Evolutionary conservation across 2,329 filamentous ascomycete genomes (phyloP), one percentile per base, ranked within the genome.

Genomic region (Ophiostoma sp.): DNA sequence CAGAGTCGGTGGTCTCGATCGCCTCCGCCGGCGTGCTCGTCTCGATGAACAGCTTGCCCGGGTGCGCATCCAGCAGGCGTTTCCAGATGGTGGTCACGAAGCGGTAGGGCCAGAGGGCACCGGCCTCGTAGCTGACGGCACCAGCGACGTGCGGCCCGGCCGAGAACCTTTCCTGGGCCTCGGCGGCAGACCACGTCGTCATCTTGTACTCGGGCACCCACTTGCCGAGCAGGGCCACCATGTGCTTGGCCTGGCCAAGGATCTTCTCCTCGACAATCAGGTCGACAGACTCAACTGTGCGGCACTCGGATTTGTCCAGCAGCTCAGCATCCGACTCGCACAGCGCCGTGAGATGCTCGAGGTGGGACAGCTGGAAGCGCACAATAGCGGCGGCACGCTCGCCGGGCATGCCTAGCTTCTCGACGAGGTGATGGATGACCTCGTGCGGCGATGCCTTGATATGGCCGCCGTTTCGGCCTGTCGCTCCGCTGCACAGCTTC

Each of bases 391-490:
- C 77, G 5, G 84, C 84, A 20, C 77, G 74, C 33, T 80, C 78
- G 0, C 74, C 74, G 0, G 80, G 79, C 27, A 71, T 15, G 23
- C 67, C 62, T 3, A 81, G 67, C 8, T 68, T 74, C 4, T 67
- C 67, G 41, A 77, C 77, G 4, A 82, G 75, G 3, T 71, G 71
- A 2, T 76, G 74, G 68, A 83, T 84, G 62, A 80, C 76, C 68
- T 81, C 79, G 71, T 84, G 80, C 2, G 83, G 80, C 3, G 77
- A 76, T 35, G 78, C 76, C 75, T 85, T 84, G 71, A 85, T 80
- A 74, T 84, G 83, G 0, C 83, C 84, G 41, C 83, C 84, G 70
- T 85, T 85, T 67, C 85, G 79, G 1, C 82, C 84, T 4, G 85
- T 86, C 3, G 84, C 85, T 11, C 85, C 84, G 20, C 80, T 82